phyloP scores from a whole-genome alignment of 2,329 filamentous ascomycete genomes.

The Plenodomus tracheiphilus region DNA sequence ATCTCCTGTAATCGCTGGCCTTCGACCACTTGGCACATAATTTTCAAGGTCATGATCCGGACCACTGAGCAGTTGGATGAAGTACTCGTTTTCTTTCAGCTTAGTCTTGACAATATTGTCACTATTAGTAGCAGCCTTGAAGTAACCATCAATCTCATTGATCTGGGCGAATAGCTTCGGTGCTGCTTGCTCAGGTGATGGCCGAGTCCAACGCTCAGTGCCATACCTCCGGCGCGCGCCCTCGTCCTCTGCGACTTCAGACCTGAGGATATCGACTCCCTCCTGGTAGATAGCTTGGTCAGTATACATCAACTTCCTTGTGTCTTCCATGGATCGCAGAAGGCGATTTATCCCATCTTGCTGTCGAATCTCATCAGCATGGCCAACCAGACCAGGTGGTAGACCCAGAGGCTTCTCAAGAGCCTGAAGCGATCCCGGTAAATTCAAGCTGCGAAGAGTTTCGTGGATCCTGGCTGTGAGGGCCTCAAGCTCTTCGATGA shows the following conservation, averaged over 20 bases:
- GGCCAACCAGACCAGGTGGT: slow-evolving; percentile 80
- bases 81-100: slow-evolving; percentile 72
- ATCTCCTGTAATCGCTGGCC: slow-evolving; percentile 75
- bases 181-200: slow-evolving; percentile 69
- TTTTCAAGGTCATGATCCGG: slow-evolving; percentile 81
- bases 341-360: slow-evolving; percentile 81
- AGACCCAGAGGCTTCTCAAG: slow-evolving; percentile 92
- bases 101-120: slow-evolving; percentile 77
- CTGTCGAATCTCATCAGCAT: slow-evolving; percentile 92
- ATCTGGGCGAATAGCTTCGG: slow-evolving; percentile 74
- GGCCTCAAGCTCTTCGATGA: slow-evolving; percentile 80
- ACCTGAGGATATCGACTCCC: slow-evolving; percentile 73
- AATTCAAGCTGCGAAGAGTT: slow-evolving; percentile 76
- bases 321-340: slow-evolving; percentile 81
- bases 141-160: slow-evolving; percentile 82
- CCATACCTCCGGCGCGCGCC: slow-evolving; percentile 76
- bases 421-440: slow-evolving; percentile 91
- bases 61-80: slow-evolving; percentile 76
- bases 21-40: slow-evolving; percentile 83
- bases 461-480: slow-evolving; percentile 81
- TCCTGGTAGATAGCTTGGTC: slow-evolving; percentile 81
- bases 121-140: slow-evolving; percentile 69
- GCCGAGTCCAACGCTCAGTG: slow-evolving; percentile 80
- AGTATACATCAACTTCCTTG: slow-evolving; percentile 81
- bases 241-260: slow-evolving; percentile 84